Base-by-base conservation (phyloP, 2,329 filamentous ascomycete genomes). In the Sporothrix mexicana region DNA sequence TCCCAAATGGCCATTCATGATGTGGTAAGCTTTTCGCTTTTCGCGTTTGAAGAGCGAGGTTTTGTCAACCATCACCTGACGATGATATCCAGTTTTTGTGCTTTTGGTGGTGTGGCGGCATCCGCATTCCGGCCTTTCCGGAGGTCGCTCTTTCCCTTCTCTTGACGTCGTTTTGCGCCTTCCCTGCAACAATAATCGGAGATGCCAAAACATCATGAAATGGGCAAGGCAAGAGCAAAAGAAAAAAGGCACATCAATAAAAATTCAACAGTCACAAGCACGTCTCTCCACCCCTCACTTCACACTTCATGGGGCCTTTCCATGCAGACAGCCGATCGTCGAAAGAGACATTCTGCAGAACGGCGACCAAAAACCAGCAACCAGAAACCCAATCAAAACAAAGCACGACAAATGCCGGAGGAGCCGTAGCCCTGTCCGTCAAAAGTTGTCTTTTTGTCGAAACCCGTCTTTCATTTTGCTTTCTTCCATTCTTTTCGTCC, bases 321-420 rank as follows among this genome's bases (percentile, higher is more conserved):
- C 3, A 69, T 57, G 66, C 30, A 45, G 49, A 17, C 4, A 2
- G 23, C 25, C 45, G 25, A 68, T 68, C 64, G 6, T 47, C 43
- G 17, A 47, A 10, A 36, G 30, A 36, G 30, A n/a, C n/a, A n/a
- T n/a, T n/a, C n/a, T n/a, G n/a, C n/a, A n/a, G n/a, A n/a, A n/a
- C n/a, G n/a, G n/a, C n/a, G n/a, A n/a, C n/a, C n/a, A n/a, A n/a
- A n/a, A n/a, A n/a, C n/a, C n/a, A n/a, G n/a, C n/a, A n/a, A n/a
- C n/a, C n/a, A n/a, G n/a, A n/a, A 23, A 20, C 9, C 41, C 23
- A 49, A 68, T 53, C 3, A n/a, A 43, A 53, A 10, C 66, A 68
- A 51, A 68, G 64, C 64, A 68, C 66, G 45, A 53, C 66, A 57
- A 57, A 57, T 69, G 66, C 66, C 66, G 49, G 49, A 69, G 66